Base-by-base conservation (phyloP, 768 basidiomycete genomes). In the Pleurotus ostreatus region DNA sequence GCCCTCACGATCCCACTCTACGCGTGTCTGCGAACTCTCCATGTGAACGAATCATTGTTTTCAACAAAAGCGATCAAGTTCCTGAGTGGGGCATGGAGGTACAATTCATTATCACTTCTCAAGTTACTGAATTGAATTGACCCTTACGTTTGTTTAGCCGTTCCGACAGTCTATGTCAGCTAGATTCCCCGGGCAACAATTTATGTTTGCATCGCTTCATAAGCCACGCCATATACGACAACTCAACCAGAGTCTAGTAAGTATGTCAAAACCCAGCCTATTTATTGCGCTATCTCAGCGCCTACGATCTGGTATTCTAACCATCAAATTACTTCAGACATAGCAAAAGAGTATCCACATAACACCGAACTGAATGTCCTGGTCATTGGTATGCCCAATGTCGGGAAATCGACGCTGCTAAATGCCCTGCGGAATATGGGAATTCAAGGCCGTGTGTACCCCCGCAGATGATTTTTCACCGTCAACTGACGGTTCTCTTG, bases 341-440 rank as follows among this genome's bases (percentile, higher is more conserved):
- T 91, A 62, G 88, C 89, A 30, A 83, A 82, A 63, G 75, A 77
- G 41, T 80, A 86, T 66, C 83, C 83, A 49, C 81, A 90, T 60
- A 79, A 83, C 46, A 82, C 85, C 62, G 89, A 89, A 67, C 73
- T 92, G 61, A 94, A 94, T 63, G 88, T 98, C 5, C 79, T 98
- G 2, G 93, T 98, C 20, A 87, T 97, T 57, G 97, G 97, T 20
- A 98, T 99, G 96, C 97, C 97, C 15, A 98, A 98, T 69, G 94
- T 98, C 46, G 96, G 96, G 41, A 98, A 99, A 73, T 98, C 95
- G 12, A 95, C 92, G 2, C 71, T 98, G 49, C 75, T 99, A 11
- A 99, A 99, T 66, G 84, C 93, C 1, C 78, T 99, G 23, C 83
- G 96, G 43, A 86, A 83, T 64, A 86, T 85, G 65, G 96, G 96